Conservation (phyloP, 768 basidiomycete species). For the Hericium rajendrae region DNA sequence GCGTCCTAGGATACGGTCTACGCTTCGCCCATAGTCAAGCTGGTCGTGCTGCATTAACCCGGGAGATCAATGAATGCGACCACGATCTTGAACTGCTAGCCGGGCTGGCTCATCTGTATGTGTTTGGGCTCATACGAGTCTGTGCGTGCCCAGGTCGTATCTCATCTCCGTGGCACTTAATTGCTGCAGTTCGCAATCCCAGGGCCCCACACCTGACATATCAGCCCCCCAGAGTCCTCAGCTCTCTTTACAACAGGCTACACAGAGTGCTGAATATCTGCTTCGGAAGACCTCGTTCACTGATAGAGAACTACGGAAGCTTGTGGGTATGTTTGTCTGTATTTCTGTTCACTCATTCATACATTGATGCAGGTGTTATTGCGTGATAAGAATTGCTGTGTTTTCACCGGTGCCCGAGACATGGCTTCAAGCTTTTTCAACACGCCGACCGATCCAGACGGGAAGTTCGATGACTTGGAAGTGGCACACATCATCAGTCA, state of each 20-base stretch:
- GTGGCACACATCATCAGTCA: background rate
- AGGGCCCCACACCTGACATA: background rate
- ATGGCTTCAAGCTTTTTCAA: background rate
- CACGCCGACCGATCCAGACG: background rate
- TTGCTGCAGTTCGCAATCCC: background rate
- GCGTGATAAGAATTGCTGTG: background rate
- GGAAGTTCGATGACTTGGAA: background rate
- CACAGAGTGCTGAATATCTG: background rate
- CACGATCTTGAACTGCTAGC: background rate
- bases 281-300: background rate
- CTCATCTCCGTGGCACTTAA: background rate
- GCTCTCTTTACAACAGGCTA: no score
- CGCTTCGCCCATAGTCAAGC: background rate
- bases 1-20: slow-evolving; percentile 3
- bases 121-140: background rate
- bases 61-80: slow-evolving; percentile 1
- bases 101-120: background rate
- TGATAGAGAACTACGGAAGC: background rate
- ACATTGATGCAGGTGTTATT: background rate
- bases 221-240: background rate
- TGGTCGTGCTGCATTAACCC: background rate
- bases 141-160: background rate
- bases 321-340: background rate
- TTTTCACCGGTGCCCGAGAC: background rate
- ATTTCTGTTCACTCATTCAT: background rate